Evolutionary conservation across 805 yeast genomes (phyloP), one percentile per base, ranked within the genome.

Genomic region (Candida vartiovaarae): DNA sequence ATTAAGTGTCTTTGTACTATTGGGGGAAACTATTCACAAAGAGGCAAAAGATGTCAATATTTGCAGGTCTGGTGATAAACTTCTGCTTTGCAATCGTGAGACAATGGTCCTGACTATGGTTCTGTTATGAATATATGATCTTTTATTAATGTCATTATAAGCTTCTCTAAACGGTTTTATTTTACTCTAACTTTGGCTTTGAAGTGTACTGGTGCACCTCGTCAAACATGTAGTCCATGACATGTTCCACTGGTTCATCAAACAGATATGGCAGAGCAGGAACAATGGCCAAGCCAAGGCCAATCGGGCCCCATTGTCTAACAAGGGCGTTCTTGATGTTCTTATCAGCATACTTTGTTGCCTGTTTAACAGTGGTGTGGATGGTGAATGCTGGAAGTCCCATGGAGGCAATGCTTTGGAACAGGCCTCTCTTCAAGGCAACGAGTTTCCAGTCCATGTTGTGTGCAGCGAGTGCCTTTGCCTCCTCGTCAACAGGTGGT

Each of bases 371-470:
- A 5, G 81, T 68, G 2, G 84, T 72, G 60, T 85, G 95, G 54
- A 85, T 85, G 5, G 95, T 85, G 62, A 84, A 79, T 3, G 95
- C 95, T 8, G 95, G 95, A 35, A 85, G 69, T 11, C 86, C 91
- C 93, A 85, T 86, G 37, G 87, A 79, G 3, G 95, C 95, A 49
- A 86, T 70, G 50, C 83, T 71, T 62, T 85, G 95, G 67, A 85
- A 85, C 26, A 84, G 54, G n/a, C 85, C 89, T 60, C 95, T 74
- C 60, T 85, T 80, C 34, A 82, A 54, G 6, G 74, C 80, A 6
- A 74, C 76, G 42, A 81, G 50, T 52, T 73, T 73, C 88, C 90
- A 86, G 58, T 83, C 89, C 48, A 77, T 66, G 23, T 66, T 63
- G 4, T 70, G 60, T 5, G 64, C 60, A 39, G 65, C 64, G 4